These are phyloP conservation scores for Alternaria solani DNA, from an alignment of 2,329 filamentous ascomycete species.

Conservation along the genomic window DNA sequence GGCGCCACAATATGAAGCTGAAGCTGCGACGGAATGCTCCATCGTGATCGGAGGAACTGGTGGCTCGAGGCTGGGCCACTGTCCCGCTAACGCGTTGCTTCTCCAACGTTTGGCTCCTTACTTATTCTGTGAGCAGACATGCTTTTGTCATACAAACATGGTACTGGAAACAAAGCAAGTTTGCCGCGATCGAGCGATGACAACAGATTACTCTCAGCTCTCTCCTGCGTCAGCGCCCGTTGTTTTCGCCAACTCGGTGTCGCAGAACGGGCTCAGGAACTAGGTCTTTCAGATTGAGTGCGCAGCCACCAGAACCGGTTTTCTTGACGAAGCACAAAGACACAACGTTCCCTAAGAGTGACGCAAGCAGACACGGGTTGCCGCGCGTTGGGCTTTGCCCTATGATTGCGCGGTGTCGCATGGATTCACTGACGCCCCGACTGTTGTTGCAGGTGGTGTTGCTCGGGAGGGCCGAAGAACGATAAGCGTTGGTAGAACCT, in stretches of 20 bases:
- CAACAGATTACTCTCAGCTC: slow-evolving; percentile 3
- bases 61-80: slow-evolving; percentile 24
- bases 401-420: slow-evolving; percentile 23
- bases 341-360: slow-evolving; percentile 10
- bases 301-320: slow-evolving; percentile 18
- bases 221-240: slow-evolving; percentile 1
- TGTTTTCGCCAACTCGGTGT: slow-evolving; percentile 1
- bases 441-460: slow-evolving; percentile 18
- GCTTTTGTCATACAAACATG: slow-evolving; percentile 7
- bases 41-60: slow-evolving; percentile 23
- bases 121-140: slow-evolving; percentile 2
- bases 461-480: slow-evolving; percentile 6
- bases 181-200: slow-evolving; percentile 7
- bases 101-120: slow-evolving; percentile 3
- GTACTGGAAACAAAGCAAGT: slow-evolving; percentile 11
- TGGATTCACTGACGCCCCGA: slow-evolving; percentile 20
- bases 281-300: slow-evolving; percentile 9
- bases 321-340: slow-evolving; percentile 17
- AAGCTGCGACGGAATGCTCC: slow-evolving; percentile 19
- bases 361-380: slow-evolving; percentile 12
- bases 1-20: slow-evolving; percentile 22
- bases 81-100: slow-evolving; percentile 22
- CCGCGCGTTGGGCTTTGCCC: slow-evolving; percentile 7
- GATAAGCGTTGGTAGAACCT: slow-evolving; percentile 1
- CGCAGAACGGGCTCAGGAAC: slow-evolving; percentile 11